Percentiles rank a stretch among this genome's conserved stretches.
These are phyloP conservation scores for Macrophomina tecta DNA, from an alignment of 2,329 filamentous ascomycete genomes.

Conservation along the genomic window DNA sequence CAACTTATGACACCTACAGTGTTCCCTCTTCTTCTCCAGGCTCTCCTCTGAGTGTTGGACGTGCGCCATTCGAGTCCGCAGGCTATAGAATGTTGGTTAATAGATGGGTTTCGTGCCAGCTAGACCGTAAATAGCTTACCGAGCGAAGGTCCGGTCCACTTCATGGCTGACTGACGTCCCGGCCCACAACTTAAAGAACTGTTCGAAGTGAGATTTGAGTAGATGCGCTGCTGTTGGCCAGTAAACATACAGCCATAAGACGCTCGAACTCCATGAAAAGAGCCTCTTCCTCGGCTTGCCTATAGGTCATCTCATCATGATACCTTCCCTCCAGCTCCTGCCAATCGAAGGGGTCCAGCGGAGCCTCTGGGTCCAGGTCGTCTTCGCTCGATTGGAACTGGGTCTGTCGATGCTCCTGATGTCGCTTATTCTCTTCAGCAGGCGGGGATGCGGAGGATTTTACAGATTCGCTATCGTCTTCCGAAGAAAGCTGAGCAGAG, in stretches of 20 bases:
- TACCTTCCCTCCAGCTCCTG: constrained; percentile 75
- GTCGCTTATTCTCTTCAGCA: too few relatives aligned
- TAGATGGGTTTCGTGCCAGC: too few relatives aligned
- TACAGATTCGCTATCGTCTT: background rate
- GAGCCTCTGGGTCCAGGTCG: constrained; percentile 15
- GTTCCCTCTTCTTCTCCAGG: constrained; percentile 75
- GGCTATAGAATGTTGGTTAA: constrained; percentile 50
- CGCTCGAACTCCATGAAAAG: constrained; percentile 71
- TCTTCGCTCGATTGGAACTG: background rate
- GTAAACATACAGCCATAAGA: constrained; percentile 42
- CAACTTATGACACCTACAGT: constrained; percentile 66
- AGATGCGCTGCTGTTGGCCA: background rate
- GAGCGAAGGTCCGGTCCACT: constrained; percentile 76
- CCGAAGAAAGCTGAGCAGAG: background rate
- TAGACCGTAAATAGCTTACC: constrained; percentile 54
- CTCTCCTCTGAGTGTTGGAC: constrained; percentile 76
- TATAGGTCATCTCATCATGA: constrained; percentile 66
- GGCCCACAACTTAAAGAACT: constrained; percentile 85
- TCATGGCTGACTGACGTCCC: constrained; percentile 74
- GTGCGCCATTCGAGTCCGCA: constrained; percentile 79
- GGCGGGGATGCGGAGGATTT: background rate
- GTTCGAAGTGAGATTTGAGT: constrained; percentile 55
- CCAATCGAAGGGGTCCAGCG: constrained; percentile 73
- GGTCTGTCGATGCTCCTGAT: constrained; percentile 26
- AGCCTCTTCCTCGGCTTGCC: constrained; percentile 67